phyloP scores from a whole-genome alignment of 305 asterid species.

The Fraxinus sp. region DNA sequence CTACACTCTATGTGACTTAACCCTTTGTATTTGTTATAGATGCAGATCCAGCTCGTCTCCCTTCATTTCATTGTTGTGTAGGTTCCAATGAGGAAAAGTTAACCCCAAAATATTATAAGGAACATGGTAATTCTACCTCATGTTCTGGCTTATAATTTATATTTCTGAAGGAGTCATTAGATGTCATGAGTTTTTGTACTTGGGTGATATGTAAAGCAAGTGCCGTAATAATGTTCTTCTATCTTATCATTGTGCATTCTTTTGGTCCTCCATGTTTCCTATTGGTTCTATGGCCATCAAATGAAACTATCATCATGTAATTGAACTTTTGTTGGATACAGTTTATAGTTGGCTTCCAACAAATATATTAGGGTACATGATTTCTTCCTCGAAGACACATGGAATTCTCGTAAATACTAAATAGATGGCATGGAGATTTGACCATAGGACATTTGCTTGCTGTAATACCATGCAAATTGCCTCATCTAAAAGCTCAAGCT shows the following conservation, averaged over 20 bases:
- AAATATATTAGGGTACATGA: not conserved
- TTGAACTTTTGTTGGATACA: not conserved
- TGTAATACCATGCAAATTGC: not conserved
- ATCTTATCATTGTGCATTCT: not conserved
- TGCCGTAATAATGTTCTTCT: not conserved
- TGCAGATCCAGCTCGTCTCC: slow-evolving; percentile 79
- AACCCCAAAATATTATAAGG: slow-evolving; percentile 69
- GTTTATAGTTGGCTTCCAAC: not conserved
- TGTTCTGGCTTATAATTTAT: not conserved
- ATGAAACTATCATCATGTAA: not conserved
- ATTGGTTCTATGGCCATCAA: not conserved
- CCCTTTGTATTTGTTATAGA: slow-evolving; percentile 17
- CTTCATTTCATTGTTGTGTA: slow-evolving; percentile 78
- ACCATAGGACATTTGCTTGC: not conserved
- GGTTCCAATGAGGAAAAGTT: slow-evolving; percentile 76
- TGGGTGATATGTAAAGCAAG: not conserved
- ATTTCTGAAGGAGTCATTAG: not conserved
- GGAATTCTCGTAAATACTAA: not conserved
- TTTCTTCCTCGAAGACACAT: not conserved
- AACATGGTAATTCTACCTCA: slow-evolving; percentile 51
- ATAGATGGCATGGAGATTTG: not conserved
- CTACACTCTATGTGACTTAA: not conserved
- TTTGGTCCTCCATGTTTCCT: not conserved
- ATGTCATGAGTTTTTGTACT: not conserved
- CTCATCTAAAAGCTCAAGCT: not conserved